Percentiles rank a stretch among this genome's conserved stretches.
phyloP scores from a whole-genome alignment of 306 rosid species.

The Fragaria ananassa region DNA sequence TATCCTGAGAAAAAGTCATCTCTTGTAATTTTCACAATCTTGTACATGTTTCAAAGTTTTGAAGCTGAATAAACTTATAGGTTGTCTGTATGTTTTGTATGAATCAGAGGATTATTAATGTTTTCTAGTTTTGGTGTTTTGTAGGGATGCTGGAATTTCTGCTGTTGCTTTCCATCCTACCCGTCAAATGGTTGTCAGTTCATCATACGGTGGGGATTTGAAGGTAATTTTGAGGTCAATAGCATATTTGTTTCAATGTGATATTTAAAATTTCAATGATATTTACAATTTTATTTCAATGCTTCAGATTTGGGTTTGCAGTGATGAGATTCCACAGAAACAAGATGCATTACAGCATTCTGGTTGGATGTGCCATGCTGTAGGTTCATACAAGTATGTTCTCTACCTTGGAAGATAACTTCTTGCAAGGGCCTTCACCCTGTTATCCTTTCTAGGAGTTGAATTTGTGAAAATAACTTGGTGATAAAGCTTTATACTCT shows the following conservation, averaged over 20 bases:
- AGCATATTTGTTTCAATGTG: not conserved
- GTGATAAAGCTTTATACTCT: not conserved
- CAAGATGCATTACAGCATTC: slow-evolving; percentile 42
- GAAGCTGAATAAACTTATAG: slow-evolving; percentile 18
- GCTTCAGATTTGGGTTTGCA: slow-evolving; percentile 79
- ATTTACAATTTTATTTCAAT: slow-evolving; percentile 25
- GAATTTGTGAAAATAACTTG: not conserved
- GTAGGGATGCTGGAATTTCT: slow-evolving; percentile 82
- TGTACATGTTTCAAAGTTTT: not conserved
- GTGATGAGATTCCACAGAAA: slow-evolving; percentile 48
- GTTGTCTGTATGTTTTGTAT: slow-evolving; percentile 8
- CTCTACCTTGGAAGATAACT: slow-evolving; percentile 10
- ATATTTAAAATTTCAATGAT: not conserved
- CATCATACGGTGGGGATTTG: slow-evolving; percentile 93
- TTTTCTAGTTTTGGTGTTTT: slow-evolving; percentile 10
- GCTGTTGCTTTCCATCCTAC: slow-evolving; percentile 73
- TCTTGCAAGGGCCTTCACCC: not conserved
- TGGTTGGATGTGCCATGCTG: slow-evolving; percentile 93
- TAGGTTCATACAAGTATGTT: slow-evolving; percentile 41
- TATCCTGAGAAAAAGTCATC: not conserved
- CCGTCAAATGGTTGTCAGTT: slow-evolving; percentile 66
- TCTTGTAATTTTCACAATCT: not conserved
- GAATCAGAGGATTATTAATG: slow-evolving; percentile 7
- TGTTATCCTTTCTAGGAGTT: slow-evolving; percentile 1
- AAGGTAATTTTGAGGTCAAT: slow-evolving; percentile 47